phyloP scores from a whole-genome alignment of 2,329 filamentous ascomycete species.

The Podosphaera leucotricha region DNA sequence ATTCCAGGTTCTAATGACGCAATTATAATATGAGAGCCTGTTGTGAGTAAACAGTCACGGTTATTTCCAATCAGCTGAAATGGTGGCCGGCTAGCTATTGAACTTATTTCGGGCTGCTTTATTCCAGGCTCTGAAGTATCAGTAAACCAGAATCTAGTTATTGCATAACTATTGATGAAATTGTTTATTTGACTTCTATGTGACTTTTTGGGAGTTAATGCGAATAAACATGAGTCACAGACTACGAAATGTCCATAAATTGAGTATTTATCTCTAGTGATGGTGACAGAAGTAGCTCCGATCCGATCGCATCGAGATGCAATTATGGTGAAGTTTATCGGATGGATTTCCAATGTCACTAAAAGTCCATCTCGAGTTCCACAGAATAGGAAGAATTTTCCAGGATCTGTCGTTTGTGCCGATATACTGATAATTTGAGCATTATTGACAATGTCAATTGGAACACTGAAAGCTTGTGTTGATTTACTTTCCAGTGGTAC shows the following conservation, averaged over 20 bases:
- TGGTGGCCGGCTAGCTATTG: conserved; percentile 21
- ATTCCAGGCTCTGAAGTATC: conserved; percentile 24
- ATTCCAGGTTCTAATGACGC: conserved; percentile 25
- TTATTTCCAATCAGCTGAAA: conserved; percentile 8
- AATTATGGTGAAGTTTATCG: conserved; percentile 3
- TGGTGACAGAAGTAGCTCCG: conserved; percentile 10
- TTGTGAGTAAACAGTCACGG: conserved; percentile 23
- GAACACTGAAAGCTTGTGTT: conserved; percentile 3
- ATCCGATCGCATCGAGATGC: conserved; percentile 8
- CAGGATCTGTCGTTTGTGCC: conserved; percentile 1
- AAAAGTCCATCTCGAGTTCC: conserved; percentile 14
- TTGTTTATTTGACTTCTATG: not conserved
- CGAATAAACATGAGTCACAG: conserved; percentile 23
- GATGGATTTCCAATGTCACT: conserved; percentile 7
- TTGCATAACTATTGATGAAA: conserved; percentile 2
- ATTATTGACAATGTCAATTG: not conserved
- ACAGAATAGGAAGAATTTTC: conserved; percentile 9
- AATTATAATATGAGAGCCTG: conserved; percentile 26
- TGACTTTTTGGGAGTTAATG: conserved; percentile 4
- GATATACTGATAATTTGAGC: conserved; percentile 10
- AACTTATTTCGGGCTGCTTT: conserved; percentile 24
- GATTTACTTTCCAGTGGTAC: conserved; percentile 3
- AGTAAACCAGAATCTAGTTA: conserved; percentile 25
- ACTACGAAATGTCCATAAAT: conserved; percentile 20
- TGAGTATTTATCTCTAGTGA: conserved; percentile 9